Base-by-base conservation (phyloP, 2,329 filamentous ascomycete species). In the Colletotrichum tropicale region DNA sequence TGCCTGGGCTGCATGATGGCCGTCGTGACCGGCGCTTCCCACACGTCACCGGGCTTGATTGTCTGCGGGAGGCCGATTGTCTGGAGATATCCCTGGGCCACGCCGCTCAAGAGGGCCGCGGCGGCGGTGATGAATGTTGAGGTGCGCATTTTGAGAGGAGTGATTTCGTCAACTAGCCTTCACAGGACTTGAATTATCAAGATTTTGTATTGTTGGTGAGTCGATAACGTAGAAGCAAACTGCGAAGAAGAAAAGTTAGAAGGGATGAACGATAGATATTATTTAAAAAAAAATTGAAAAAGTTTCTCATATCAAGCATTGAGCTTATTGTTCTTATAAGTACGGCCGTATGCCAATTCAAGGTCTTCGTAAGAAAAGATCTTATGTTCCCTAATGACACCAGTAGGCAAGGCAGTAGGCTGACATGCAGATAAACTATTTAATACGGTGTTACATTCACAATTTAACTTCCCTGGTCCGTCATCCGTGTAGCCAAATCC, bases 41-140 rank as follows among this genome's bases (percentile, higher is more conserved):
- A 71, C 8, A 65, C 58, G 8, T 71, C 69, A 28, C 69, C 69
- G 3, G 43, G n/a, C 61, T 66, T 66, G 69, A 71, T 66, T 21
- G 38, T 52, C 30, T 55, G 24, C 48, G 69, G 69, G 21, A 71
- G 15, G 8, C 69, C 69, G 32, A 71, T 30, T 15, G 16, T 38
- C 12, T 34, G n/a, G 30, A 71, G 60, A 13, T 43, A 56, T 28
- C 52, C 69, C 28, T 71, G 38, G 28, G 28, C 28, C 15, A 8
- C 60, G 4, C 48, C 55, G 2, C 28, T 12, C 9, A 43, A n/a
- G 16, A 34, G 18, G 15, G 36, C 55, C 55, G 24, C 28, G 30
- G 56, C 69, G 43, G 60, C 21, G n/a, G 24, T 30, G n/a, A 52
- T 5, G 28, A 56, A 13, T 24, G 43, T 58, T 26, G 60, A 56